A percentile compares a stretch with the other conserved stretches of the same genome.
These are phyloP conservation scores for Colletotrichum sp. DNA, from an alignment of 2,329 filamentous ascomycete genomes.

Conservation along the genomic window DNA sequence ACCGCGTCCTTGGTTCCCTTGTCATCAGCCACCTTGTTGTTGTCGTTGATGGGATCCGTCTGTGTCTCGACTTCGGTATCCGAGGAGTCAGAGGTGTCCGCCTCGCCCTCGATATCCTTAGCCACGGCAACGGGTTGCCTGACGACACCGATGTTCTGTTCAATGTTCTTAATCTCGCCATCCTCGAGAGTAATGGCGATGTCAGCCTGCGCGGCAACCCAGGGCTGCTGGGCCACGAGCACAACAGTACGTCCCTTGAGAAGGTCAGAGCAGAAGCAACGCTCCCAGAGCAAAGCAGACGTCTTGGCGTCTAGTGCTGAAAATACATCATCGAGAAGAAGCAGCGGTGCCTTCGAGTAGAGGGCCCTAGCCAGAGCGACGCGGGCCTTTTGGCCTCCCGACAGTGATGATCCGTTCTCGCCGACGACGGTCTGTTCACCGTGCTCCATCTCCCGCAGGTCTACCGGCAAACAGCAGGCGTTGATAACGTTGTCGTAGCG, in stretches of 20 bases:
- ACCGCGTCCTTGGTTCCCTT: constrained; percentile 46
- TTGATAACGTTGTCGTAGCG: constrained; percentile 61
- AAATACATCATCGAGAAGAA: constrained; percentile 65
- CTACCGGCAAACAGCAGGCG: constrained; percentile 57
- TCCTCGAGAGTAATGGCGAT: constrained; percentile 51
- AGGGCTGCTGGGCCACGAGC: constrained; percentile 61
- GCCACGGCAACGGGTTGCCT: constrained; percentile 50
- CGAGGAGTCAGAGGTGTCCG: constrained; percentile 27
- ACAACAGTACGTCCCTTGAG: constrained; percentile 59
- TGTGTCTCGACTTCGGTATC: constrained; percentile 33
- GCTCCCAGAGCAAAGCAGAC: constrained; percentile 58
- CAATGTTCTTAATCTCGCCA: constrained; percentile 43
- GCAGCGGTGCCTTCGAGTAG: constrained; percentile 59
- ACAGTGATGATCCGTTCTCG: constrained; percentile 60
- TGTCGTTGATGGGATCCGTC: constrained; percentile 32
- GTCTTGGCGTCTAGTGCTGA: constrained; percentile 66
- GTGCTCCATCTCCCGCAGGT: constrained; percentile 55
- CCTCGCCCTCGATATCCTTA: constrained; percentile 39
- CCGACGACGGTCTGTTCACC: constrained; percentile 59
- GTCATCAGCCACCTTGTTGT: constrained; percentile 38
- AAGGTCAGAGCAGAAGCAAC: constrained; percentile 62
- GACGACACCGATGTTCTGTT: constrained; percentile 50
- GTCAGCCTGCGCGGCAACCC: constrained; percentile 57
- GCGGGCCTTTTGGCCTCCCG: constrained; percentile 61
- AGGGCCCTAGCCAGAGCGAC: constrained; percentile 62